Evolutionary conservation across 1,284 basidiomycete genomes (phyloP), one percentile per base, ranked within the genome.

Genomic region (Ustilago hordei): DNA sequence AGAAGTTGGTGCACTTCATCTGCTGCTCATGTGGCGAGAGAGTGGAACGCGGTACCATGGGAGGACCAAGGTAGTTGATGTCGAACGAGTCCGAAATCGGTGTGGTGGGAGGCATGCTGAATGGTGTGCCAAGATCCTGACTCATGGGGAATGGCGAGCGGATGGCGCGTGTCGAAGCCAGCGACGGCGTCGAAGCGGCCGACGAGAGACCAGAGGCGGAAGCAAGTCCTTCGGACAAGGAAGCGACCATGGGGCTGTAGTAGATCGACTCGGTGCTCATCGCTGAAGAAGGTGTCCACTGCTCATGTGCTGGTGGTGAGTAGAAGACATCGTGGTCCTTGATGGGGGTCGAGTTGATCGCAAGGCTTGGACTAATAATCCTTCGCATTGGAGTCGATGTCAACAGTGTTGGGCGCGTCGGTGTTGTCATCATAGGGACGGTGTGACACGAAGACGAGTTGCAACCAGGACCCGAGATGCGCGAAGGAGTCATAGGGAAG

Each of bases 261-360:
- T 69, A 77, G 41, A 73, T 45, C 60, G 69, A 73, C 38, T 77
- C 75, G 73, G 67, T 75, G 64, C 75, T 72, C 66, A 76, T 71
- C 13, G 74, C 61, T 39, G 75, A 69, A 12, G 60, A 65, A 8
- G 75, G 75, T 17, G 75, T 77, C 74, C 75, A 77, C 59, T 67
- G 66, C 60, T 69, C 66, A 32, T 77, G 66, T 23, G 48, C 31
- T 61, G 75, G 57, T 58, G 75, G 75, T 67, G 75, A 77, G 64
- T 77, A 73, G 67, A 77, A 77, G 58, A 73, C 64, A 38, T 77
- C 70, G 64, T 77, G 66, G 60, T 77, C 75, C 52, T 77, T 69
- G 9, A 73, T 31, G 1, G 75, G 75, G 23, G 75, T 69, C 17
- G 75, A 73, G 61, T 77, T 77, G 67, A 77, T 77, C 54, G 75